Conservation (phyloP, 2,329 filamentous ascomycete species). For the Hypoxylon sp. region DNA sequence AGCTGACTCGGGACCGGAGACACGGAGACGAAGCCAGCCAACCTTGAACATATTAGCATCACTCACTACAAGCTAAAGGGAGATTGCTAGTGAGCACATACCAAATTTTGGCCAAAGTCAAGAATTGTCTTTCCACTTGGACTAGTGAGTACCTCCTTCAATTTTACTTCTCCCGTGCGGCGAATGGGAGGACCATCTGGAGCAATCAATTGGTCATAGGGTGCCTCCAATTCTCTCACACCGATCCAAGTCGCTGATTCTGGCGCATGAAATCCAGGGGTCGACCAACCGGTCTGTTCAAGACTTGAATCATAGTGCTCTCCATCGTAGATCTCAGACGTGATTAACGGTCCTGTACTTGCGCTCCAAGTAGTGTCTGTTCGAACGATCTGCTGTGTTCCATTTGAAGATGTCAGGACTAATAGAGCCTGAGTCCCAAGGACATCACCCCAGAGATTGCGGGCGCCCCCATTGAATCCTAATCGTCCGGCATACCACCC, state of each 20-base stretch:
- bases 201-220: constrained; percentile 40
- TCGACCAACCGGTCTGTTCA: constrained; percentile 40
- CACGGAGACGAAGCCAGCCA: constrained; percentile 49
- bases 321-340: constrained; percentile 44
- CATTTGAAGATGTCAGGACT: constrained; percentile 37
- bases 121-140: constrained; percentile 57
- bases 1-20: constrained; percentile 48
- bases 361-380: constrained; percentile 47
- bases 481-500: constrained; percentile 60
- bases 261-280: constrained; percentile 46
- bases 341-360: constrained; percentile 39
- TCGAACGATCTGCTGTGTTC: constrained; percentile 33
- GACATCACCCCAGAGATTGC: constrained; percentile 47
- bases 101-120: constrained; percentile 60
- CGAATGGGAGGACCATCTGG: constrained; percentile 48
- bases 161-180: constrained; percentile 40
- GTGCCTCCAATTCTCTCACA: constrained; percentile 36
- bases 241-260: constrained; percentile 43
- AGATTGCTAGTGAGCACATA: too few species aligned
- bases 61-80: too few species aligned
- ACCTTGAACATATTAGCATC: too few species aligned
- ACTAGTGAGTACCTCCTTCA: constrained; percentile 42
- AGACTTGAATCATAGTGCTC: constrained; percentile 46
- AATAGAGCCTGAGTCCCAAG: constrained; percentile 45
- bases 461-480: constrained; percentile 40